phyloP scores from a whole-genome alignment of 495 filamentous ascomycete species.

The Aspergillus kassunensis region DNA sequence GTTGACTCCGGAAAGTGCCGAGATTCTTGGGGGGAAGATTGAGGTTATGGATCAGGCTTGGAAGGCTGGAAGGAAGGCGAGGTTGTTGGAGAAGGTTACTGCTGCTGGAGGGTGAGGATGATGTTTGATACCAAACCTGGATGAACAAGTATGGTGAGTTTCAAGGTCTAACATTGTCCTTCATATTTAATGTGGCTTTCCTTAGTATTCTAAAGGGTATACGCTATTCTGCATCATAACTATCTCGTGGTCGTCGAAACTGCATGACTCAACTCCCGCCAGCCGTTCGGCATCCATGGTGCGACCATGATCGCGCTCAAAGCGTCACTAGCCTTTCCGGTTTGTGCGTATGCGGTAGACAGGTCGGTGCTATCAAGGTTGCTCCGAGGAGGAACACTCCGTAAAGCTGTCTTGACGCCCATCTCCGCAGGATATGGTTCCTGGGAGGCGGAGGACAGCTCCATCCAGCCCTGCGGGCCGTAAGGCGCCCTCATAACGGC shows the following conservation, averaged over 20 bases:
- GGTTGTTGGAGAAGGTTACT: constrained; percentile 57
- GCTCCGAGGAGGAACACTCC: constrained; percentile 65
- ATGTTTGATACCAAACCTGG: background rate
- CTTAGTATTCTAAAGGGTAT: constrained; percentile 1
- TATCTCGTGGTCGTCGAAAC: constrained; percentile 20
- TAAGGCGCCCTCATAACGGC: constrained; percentile 76
- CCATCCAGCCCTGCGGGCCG: constrained; percentile 71
- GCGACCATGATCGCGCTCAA: constrained; percentile 75
- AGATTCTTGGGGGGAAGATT: constrained; percentile 80
- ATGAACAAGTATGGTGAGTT: background rate
- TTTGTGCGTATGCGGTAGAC: constrained; percentile 71
- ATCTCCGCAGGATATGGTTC: constrained; percentile 64
- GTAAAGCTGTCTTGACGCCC: constrained; percentile 73
- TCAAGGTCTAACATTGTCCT: background rate
- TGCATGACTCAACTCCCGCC: constrained; percentile 47
- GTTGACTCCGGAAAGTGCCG: constrained; percentile 60
- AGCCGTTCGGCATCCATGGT: constrained; percentile 69
- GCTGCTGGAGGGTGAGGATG: constrained; percentile 16
- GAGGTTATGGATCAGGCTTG: constrained; percentile 74
- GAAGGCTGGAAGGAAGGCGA: constrained; percentile 66
- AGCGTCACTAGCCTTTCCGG: constrained; percentile 64
- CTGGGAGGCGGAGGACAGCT: constrained; percentile 56
- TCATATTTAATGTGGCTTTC: constrained; percentile 9
- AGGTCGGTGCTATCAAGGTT: constrained; percentile 64
- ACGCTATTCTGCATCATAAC: background rate